Base-by-base conservation (phyloP, 129 eudicot genomes). In the Ambrosia trifida region DNA sequence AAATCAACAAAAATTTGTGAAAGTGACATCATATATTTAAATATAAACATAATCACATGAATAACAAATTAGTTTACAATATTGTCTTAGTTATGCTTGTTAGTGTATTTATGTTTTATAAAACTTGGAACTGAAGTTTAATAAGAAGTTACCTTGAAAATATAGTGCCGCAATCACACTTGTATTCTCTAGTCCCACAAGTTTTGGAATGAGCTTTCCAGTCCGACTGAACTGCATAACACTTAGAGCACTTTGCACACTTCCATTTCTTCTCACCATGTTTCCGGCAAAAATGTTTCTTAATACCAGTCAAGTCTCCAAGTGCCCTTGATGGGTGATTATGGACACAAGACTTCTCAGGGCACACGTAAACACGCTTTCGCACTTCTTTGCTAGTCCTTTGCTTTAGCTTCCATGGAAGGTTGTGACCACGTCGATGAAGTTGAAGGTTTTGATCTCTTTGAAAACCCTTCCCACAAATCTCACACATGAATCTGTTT, bases 191-290 rank as follows among this genome's bases (percentile, higher is more conserved):
- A 7, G 98, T 92, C 28, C 98, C 96, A 73, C 98, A 92, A 44
- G 96, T 92, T 79, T 92, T 92, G 3, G 95, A 89, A 77, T 92
- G 98, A 41, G 95, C 98, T 72, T 93, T 93, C 95, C 98, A 93
- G 60, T 93, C 98, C 3, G 98, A 93, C 58, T 89, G 96, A 76
- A 93, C 98, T 2, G 98, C 98, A 53, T 93, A 93, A 50, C 88
- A 74, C 83, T 93, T 93, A 0, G 91, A 78, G 72, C 98, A 93
- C 81, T 92, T 92, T 10, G 87, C 95, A 72, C 98, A 92, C 91
- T 89, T 92, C 98, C 98, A 92, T 79, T 89, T 92, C 87, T 92
- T 92, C 88, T 92, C 98, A 0, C 98, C 98, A 57, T 89, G 98
- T 68, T 91, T 88, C 61, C 97, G 36, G 47, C 97, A 88, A 58